These are phyloP conservation scores for Xylaria sp. DNA, from an alignment of 2,329 filamentous ascomycete genomes.

Conservation along the genomic window DNA sequence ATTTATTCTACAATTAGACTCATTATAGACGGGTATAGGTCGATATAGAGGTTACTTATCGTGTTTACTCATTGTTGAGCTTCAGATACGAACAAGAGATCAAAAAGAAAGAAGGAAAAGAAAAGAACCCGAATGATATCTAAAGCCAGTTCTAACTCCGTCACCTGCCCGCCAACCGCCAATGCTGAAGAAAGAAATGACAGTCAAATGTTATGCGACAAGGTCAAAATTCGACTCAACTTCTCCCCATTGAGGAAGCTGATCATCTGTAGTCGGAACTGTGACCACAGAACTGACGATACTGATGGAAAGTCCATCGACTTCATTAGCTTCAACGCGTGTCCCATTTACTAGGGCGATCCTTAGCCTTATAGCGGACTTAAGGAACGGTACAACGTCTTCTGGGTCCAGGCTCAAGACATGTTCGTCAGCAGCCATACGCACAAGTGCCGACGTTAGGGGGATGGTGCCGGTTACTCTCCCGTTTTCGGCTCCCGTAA, in stretches of 20 bases:
- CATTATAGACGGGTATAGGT: conserved; percentile 11
- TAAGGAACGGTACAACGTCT: conserved; percentile 57
- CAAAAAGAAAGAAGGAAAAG: conserved; percentile 5
- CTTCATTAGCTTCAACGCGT: conserved; percentile 43
- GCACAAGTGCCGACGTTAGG: conserved; percentile 61
- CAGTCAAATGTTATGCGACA: conserved; percentile 36
- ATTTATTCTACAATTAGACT: conserved; percentile 8
- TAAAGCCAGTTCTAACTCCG: conserved; percentile 26
- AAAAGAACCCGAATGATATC: conserved; percentile 25
- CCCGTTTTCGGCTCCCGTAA: conserved; percentile 50
- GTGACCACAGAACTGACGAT: conserved; percentile 54
- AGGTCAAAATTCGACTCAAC: conserved; percentile 47
- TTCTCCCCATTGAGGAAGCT: conserved; percentile 55
- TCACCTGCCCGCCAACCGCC: conserved; percentile 8
- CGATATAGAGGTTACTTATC: conserved; percentile 1
- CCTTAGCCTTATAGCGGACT: conserved; percentile 51
- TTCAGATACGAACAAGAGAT: conserved; percentile 36
- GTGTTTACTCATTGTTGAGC: background rate
- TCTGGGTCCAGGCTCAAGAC: conserved; percentile 54
- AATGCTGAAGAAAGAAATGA: conserved; percentile 12
- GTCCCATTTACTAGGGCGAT: conserved; percentile 48
- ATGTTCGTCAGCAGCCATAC: conserved; percentile 53
- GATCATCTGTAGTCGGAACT: conserved; percentile 48
- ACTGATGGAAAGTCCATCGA: conserved; percentile 52
- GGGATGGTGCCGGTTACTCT: conserved; percentile 62